phyloP scores from a whole-genome alignment of 805 yeast genomes.

The Metschnikowia cerradonensis region DNA sequence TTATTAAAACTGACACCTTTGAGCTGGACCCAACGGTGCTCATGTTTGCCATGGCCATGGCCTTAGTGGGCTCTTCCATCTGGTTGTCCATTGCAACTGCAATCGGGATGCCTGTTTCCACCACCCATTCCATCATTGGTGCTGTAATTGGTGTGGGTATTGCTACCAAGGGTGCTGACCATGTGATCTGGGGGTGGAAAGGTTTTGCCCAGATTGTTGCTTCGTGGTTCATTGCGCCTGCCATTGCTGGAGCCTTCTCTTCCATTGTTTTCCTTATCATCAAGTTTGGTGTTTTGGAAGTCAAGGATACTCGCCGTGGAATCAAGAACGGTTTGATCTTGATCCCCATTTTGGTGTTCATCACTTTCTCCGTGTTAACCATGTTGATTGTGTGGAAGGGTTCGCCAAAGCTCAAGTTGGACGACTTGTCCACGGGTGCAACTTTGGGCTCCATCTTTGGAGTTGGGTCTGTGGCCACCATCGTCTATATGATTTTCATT shows the following conservation, averaged over 20 bases:
- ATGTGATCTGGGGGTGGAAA: constrained; percentile 70
- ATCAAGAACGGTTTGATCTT: constrained; percentile 52
- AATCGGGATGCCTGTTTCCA: constrained; percentile 74
- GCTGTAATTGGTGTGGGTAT: constrained; percentile 71
- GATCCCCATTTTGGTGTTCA: constrained; percentile 59
- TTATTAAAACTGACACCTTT: constrained; percentile 50
- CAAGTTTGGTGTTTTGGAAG: constrained; percentile 59
- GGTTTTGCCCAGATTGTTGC: constrained; percentile 73
- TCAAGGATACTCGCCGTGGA: constrained; percentile 40
- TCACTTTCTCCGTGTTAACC: constrained; percentile 59
- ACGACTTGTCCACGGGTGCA: constrained; percentile 48
- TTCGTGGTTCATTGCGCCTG: constrained; percentile 78
- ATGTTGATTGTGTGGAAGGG: constrained; percentile 82
- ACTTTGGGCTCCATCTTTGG: constrained; percentile 60
- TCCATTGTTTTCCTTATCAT: constrained; percentile 54
- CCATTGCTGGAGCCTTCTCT: constrained; percentile 62
- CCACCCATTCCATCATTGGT: constrained; percentile 77
- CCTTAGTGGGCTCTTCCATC: constrained; percentile 65
- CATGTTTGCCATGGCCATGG: constrained; percentile 73
- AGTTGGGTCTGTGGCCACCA: constrained; percentile 55
- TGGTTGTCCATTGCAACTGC: constrained; percentile 68
- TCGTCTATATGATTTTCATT: constrained; percentile 49
- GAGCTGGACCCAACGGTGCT: constrained; percentile 60
- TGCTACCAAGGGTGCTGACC: constrained; percentile 62
- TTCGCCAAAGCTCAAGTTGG: constrained; percentile 61